Base-by-base conservation (phyloP, 2,329 filamentous ascomycete species). In the Didymella glomerata region DNA sequence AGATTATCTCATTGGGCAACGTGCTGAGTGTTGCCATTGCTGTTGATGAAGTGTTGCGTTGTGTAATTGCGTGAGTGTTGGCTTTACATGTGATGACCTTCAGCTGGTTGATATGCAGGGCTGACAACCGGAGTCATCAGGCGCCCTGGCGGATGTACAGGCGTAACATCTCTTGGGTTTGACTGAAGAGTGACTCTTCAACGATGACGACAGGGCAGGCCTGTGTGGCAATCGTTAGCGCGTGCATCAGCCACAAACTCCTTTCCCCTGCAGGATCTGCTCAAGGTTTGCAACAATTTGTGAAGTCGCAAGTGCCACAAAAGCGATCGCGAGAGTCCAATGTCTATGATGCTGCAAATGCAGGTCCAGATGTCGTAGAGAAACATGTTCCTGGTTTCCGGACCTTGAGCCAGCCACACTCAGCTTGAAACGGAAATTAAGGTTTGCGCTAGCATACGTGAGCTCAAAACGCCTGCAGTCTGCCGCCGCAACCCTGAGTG, bases 1-100 rank as follows among this genome's bases (percentile, higher is more conserved):
- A 73, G 14, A 76, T 68, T 9, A 76, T 65, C 57, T 76, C 74
- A 48, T 74, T 74, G 9, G 74, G 73, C 20, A 76, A 65, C 16
- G 58, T 61, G 34, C 64, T 61, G 47, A 76, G 67, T 9, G 61
- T 57, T 48, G 66, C 61, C 69, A 71, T 73, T 14, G 14, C 44
- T 25, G 22, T 32, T 30, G 4, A 9, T 32, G 25, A 27, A 5
- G 28, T 20, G n/a, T 47, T 54, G 18, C 7, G 8, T 22, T n/a
- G 25, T 44, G 30, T 41, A 27, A 28, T 13, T 32, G 45, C 32
- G 36, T 49, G 32, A 11, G 40, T 47, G 10, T 38, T 18, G 16
- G n/a, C 34, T 27, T 25, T 27, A 13, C 14, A 30, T 10, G 11
- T 27, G 24, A 24, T 11, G 7, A 11, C n/a, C 5, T 34, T 36